Conservation (phyloP, 2,329 filamentous ascomycete species). For the Chaetomiaceae sp. region DNA sequence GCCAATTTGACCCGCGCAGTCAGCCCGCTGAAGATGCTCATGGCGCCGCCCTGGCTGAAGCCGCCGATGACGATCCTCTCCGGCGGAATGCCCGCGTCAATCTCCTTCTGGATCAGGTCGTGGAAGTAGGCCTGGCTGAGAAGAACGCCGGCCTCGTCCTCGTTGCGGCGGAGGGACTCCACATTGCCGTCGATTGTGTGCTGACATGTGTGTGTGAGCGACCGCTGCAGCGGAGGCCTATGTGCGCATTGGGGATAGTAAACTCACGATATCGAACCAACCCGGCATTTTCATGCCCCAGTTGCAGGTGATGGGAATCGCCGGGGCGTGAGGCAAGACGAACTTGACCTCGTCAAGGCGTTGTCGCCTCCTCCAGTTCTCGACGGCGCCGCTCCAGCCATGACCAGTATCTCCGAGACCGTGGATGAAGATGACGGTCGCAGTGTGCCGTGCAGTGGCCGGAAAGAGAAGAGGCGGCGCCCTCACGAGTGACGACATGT, state of each 20-base stretch:
- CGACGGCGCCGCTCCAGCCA: conserved; percentile 75
- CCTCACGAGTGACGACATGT: conserved; percentile 28
- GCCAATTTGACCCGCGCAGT: conserved; percentile 68
- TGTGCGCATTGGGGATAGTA: neutral
- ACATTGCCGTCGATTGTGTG: conserved; percentile 23
- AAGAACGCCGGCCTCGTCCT: conserved; percentile 66
- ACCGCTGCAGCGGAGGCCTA: neutral
- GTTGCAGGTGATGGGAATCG: conserved; percentile 69
- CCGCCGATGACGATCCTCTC: conserved; percentile 81
- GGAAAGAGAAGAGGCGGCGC: conserved; percentile 62
- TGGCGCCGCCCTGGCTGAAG: conserved; percentile 82
- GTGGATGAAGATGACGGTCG: conserved; percentile 90
- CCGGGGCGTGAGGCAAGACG: conserved; percentile 84
- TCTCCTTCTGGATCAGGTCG: conserved; percentile 70
- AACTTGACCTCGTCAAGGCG: conserved; percentile 89
- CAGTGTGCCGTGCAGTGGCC: conserved; percentile 76
- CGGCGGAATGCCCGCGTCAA: conserved; percentile 72
- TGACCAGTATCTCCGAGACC: conserved; percentile 79
- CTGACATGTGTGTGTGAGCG: conserved; percentile 4
- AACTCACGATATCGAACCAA: conserved; percentile 72
- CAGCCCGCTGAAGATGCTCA: conserved; percentile 74
- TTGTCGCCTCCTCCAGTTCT: conserved; percentile 76
- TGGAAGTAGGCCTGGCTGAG: conserved; percentile 70
- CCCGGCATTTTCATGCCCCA: conserved; percentile 71
- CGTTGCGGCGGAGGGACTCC: conserved; percentile 28